Evolutionary conservation across 768 basidiomycete genomes (phyloP).

Genomic region (Tulasnella sp.): DNA sequence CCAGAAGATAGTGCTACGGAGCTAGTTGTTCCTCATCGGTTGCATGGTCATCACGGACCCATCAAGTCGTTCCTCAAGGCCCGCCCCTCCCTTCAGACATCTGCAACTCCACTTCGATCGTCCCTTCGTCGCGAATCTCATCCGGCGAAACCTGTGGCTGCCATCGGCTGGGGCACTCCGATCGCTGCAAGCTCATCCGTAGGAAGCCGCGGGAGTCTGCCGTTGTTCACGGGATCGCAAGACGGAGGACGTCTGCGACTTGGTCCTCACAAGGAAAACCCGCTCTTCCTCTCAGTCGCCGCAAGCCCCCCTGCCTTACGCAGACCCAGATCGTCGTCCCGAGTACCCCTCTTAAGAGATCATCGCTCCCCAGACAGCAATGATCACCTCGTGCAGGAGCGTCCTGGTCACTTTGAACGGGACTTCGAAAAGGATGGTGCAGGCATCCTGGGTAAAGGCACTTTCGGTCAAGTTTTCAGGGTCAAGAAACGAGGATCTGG

Average conservation of each 20-base stretch:
- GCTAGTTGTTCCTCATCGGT: background rate
- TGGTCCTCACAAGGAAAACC: background rate
- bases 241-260: constrained; percentile 1
- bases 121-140: constrained; percentile 16
- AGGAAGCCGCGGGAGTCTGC: background rate
- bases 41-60: background rate
- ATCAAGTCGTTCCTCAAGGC: constrained; percentile 17
- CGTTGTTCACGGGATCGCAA: constrained; percentile 8
- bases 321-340: constrained; percentile 19
- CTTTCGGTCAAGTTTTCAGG: constrained; percentile 91
- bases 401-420: constrained; percentile 67
- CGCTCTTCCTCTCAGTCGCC: background rate
- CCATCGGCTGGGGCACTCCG: constrained; percentile 3
- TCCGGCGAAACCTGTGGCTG: background rate
- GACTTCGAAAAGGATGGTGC: constrained; percentile 66
- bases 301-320: constrained; percentile 16
- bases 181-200: background rate
- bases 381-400: constrained; percentile 40
- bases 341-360: constrained; percentile 19
- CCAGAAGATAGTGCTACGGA: background rate
- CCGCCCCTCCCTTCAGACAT: constrained; percentile 15
- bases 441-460: constrained; percentile 68
- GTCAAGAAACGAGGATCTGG: constrained; percentile 50
- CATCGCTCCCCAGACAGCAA: background rate
- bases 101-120: background rate